Evolutionary conservation across 495 filamentous ascomycete genomes (phyloP).

Genomic region (Terfezia claveryi): DNA sequence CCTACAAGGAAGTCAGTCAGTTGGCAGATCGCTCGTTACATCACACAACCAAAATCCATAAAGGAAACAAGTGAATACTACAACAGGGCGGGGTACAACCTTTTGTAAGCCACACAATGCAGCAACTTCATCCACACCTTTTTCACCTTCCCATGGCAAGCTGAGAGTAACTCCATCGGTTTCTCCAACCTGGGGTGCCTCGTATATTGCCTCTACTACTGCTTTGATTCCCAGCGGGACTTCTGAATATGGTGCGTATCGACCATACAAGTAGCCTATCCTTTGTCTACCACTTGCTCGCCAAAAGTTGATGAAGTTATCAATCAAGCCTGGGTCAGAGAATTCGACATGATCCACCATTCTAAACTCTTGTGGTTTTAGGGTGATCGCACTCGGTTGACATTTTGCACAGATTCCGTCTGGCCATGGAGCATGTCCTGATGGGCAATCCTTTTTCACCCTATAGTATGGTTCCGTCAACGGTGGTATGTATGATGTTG

Average conservation of each 20-base stretch:
- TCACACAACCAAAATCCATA: no score
- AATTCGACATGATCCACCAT: constrained; percentile 99
- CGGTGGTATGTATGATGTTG: constrained; percentile 84
- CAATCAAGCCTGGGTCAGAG: constrained; percentile 54
- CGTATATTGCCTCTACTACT: constrained; percentile 92
- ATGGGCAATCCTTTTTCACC: constrained; percentile 69
- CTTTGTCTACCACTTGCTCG: constrained; percentile 56
- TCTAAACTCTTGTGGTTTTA: constrained; percentile 84
- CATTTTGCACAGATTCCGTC: constrained; percentile 99
- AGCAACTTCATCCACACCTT: constrained; percentile 61
- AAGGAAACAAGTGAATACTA: no score
- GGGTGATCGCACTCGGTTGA: constrained; percentile 87
- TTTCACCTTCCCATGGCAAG: constrained; percentile 62
- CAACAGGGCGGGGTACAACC: not conserved
- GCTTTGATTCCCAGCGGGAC: constrained; percentile 90
- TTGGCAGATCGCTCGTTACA: not conserved
- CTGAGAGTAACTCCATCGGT: constrained; percentile 74
- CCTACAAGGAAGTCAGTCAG: constrained; percentile 8
- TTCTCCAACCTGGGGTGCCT: constrained; percentile 79
- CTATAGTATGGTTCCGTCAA: constrained; percentile 85
- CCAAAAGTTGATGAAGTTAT: constrained; percentile 82
- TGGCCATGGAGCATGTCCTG: constrained; percentile 80
- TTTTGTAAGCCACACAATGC: constrained; percentile 66
- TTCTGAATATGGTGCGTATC: constrained; percentile 75
- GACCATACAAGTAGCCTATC: constrained; percentile 75